These are phyloP conservation scores for Prunus yedoensis DNA, from an alignment of 331 rosid genomes.

Conservation along the genomic window DNA sequence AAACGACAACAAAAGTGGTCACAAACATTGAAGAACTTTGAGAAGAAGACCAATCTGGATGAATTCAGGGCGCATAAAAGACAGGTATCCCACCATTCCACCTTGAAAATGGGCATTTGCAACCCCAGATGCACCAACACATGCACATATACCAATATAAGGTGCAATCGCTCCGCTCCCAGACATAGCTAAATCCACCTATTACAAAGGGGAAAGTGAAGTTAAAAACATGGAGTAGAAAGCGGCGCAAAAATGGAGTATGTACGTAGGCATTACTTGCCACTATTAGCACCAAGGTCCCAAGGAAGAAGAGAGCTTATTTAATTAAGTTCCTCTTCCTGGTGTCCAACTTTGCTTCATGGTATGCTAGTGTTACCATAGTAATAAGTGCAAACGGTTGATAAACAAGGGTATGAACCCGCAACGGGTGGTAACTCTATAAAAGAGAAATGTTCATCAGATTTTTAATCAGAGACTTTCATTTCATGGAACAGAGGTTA, in stretches of 20 bases:
- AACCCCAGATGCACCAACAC: constrained; percentile 57
- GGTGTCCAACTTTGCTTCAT: constrained; percentile 65
- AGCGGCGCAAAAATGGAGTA: neutral
- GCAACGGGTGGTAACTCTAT: constrained; percentile 74
- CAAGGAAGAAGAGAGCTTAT: constrained; percentile 44
- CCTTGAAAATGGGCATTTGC: constrained; percentile 77
- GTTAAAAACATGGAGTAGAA: neutral
- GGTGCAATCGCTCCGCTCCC: constrained; percentile 67
- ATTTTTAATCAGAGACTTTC: neutral
- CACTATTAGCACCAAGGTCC: constrained; percentile 49
- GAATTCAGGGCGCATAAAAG: constrained; percentile 69
- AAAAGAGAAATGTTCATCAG: neutral
- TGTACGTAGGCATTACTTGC: constrained; percentile 37
- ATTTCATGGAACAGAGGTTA: too few relatives aligned
- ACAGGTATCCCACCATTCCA: constrained; percentile 76
- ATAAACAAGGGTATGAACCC: constrained; percentile 77
- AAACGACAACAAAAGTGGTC: neutral
- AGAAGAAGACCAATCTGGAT: constrained; percentile 49
- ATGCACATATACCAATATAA: constrained; percentile 47
- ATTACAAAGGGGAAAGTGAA: constrained; percentile 6
- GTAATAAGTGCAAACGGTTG: constrained; percentile 71
- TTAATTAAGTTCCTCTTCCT: constrained; percentile 59
- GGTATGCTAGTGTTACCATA: constrained; percentile 50
- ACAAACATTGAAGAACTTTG: neutral
- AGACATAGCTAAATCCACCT: constrained; percentile 69